These are phyloP conservation scores for Aureobasidium sp. DNA, from an alignment of 2,329 filamentous ascomycete species.

Conservation along the genomic window DNA sequence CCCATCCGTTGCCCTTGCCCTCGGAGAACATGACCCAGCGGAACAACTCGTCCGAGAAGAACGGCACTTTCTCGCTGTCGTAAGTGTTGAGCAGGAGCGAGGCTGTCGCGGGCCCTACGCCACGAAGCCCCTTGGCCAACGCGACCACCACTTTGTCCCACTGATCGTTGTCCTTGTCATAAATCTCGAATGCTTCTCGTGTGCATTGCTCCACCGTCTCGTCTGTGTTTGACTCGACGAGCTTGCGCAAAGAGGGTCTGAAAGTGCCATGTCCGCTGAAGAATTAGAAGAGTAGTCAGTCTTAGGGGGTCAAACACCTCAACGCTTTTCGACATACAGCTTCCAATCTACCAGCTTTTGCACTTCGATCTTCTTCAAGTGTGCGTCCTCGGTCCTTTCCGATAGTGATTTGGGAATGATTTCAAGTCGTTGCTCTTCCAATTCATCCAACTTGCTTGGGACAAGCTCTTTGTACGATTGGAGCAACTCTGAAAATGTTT, in stretches of 20 bases:
- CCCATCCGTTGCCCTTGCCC: constrained; percentile 33
- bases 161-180: constrained; percentile 24
- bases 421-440: constrained; percentile 53
- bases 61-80: constrained; percentile 51
- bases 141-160: constrained; percentile 24
- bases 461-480: constrained; percentile 20
- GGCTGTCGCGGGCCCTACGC: constrained; percentile 71
- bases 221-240: constrained; percentile 51
- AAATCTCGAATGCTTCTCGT: constrained; percentile 41
- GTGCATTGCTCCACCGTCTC: constrained; percentile 41
- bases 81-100: constrained; percentile 62
- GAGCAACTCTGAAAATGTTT: constrained; percentile 20
- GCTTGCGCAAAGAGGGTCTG: constrained; percentile 36
- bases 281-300: neutral
- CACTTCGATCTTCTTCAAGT: constrained; percentile 50
- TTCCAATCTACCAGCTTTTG: constrained; percentile 61
- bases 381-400: constrained; percentile 24
- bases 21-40: constrained; percentile 55
- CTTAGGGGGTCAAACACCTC: neutral
- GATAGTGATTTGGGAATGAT: constrained; percentile 43
- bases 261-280: constrained; percentile 42
- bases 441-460: constrained; percentile 37
- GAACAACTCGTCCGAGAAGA: constrained; percentile 75
- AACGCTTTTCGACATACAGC: constrained; percentile 41
- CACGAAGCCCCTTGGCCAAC: constrained; percentile 51